Evolutionary conservation across 208 protist species (phyloP), one percentile per base, ranked within the genome.

Genomic region (Trypanosoma conorhini): DNA sequence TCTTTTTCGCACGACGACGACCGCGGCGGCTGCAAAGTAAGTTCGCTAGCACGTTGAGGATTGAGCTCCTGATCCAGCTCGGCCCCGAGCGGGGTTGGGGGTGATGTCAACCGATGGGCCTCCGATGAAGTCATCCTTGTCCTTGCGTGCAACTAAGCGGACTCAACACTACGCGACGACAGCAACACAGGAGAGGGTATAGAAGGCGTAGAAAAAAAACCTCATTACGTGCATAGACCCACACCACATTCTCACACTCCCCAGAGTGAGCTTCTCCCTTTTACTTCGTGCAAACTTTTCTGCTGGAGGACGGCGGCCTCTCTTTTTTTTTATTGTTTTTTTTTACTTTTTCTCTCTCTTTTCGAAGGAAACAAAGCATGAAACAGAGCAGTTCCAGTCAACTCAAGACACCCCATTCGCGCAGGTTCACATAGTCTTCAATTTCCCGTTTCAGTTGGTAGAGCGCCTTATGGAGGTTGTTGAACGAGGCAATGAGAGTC

Each of bases 371-470:
- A 19, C 42, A 10, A 13, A 13, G 42, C 8, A 46, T 46, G 42
- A 19, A 13, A 13, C 50, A 54, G 17, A 10, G n/a, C 3, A 52
- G 19, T 21, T 38, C 42, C 24, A 33, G 22, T 75, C 40, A 75
- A 21, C 26, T 30, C 17, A 88, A 15, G 3, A 91, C 82, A 19
- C 80, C 74, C 56, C 80, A 58, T 7, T 77, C 76, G 44, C 79
- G 80, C 15, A 92, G 68, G 33, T 87, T 76, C 3, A 92, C 62
- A 52, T 86, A 92, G 44, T 92, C 83, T 28, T 72, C 74, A 50
- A 92, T 69, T 24, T 92, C 83, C 7, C 87, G 58, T 72, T 89
- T 78, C 54, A 92, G 67, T 19, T 60, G 26, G 50, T 86, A 92
- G 8, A 80, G 65, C 10, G 54, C 54, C 30, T 50, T 58, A 48